Base-by-base conservation (phyloP, 768 basidiomycete species). In the Xerocomellus dryophilus region DNA sequence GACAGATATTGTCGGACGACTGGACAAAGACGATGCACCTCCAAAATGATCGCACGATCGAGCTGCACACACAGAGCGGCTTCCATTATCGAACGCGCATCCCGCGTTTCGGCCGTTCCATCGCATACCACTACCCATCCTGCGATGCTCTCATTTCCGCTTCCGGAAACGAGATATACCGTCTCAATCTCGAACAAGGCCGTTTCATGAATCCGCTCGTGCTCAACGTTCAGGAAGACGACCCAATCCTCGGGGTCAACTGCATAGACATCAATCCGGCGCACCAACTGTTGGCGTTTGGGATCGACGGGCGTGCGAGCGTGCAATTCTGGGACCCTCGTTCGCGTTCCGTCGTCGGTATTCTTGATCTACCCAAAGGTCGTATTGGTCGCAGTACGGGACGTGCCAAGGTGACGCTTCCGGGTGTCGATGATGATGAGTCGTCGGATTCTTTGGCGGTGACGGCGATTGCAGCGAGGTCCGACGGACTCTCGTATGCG, bases 21-120 rank as follows among this genome's bases (percentile, higher is more conserved):
- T 98, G 96, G 96, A 98, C 96, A 7, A 98, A 98, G 69, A 87
- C 91, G n/a, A 79, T 98, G 57, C 94, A 97, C 69, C 81, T 99
- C 2, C 97, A 98, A 79, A 87, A 88, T 46, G 94, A 98, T 75
- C 86, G 97, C n/a, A 90, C 91, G 5, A 71, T 99, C 51, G 92
- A 94, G 64, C 77, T 99, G 6, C 97, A 99, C 68, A 96, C 92
- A 0, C 97, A 98, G 69, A 83, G 90, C 43, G 93, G 93, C 0
- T 82, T 94, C 55, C 91, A 98, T 70, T 92, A 97, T 67, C 85
- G 88, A 36, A 92, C 94, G 7, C 83, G 97, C 60, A 89, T 98
- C 80, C 97, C 97, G 2, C 87, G 86, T 41, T 95, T 95, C 66
- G 97, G 97, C 17, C 89, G 97, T 18, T 80, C 90, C 0, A 74